Base-by-base conservation (phyloP, 2,329 filamentous ascomycete genomes). In the Cytospora leucostoma region DNA sequence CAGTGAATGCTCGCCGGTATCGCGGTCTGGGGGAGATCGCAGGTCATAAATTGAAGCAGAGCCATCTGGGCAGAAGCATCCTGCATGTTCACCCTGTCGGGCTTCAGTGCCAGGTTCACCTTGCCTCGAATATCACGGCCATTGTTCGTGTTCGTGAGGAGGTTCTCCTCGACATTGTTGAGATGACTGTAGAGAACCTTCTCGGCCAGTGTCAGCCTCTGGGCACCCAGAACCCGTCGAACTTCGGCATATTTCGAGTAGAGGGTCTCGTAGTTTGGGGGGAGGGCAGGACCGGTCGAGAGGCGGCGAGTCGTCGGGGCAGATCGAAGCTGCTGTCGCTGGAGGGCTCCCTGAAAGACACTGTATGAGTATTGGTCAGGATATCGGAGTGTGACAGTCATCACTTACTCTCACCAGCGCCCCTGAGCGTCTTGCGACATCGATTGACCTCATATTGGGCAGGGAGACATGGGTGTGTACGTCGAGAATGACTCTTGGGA, bases 61-160 rank as follows among this genome's bases (percentile, higher is more conserved):
- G 95, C 95, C 95, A 99, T 99, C 80, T 99, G 95, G 7, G 95
- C 95, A 35, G 92, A 97, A 15, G 95, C 95, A 81, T 99, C 95
- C 79, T 99, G 95, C 95, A 99, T 99, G 68, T 96, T 96, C 70
- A 98, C 95, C 59, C 95, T 87, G 76, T 99, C 95, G 27, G 95
- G 95, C 78, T 97, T 97, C 76, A 99, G 89, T 81, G 96, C 96
- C 78, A 99, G 84, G 75, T 96, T 98, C 57, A 93, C 93, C 73
- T 88, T 88, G 69, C 94, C 94, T 50, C 95, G 88, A 66, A 99
- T 89, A 72, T 89, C 85, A 58, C 85, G 85, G 69, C 93, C 94
- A 84, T 93, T 92, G 76, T 92, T 85, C 56, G 93, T 97, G 72
- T 88, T 87, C 59, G 85, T 87, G 65, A 97, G 82, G 59, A 99